These are phyloP conservation scores for Fusarium bulbicola DNA, from an alignment of 2,329 filamentous ascomycete species.

Conservation along the genomic window DNA sequence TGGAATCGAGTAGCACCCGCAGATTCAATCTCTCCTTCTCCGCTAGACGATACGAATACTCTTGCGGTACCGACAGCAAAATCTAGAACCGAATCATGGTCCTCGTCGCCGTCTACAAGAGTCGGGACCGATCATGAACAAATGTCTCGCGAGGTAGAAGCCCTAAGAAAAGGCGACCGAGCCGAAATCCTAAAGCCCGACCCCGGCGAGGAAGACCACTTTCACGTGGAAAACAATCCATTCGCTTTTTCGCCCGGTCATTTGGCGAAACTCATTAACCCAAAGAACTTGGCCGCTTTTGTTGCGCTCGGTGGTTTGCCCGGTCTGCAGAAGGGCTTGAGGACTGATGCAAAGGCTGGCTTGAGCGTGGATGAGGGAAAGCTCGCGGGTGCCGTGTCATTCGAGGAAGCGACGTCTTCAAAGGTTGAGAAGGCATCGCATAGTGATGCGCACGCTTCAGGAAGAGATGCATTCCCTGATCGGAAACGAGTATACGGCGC, in stretches of 20 bases:
- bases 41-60: slow-evolving; percentile 30
- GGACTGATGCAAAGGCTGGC: slow-evolving; percentile 74
- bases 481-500: slow-evolving; percentile 29
- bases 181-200: slow-evolving; percentile 67
- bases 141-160: slow-evolving; percentile 18
- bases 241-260: slow-evolving; percentile 86
- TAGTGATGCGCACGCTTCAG: not conserved
- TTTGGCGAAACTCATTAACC: slow-evolving; percentile 83
- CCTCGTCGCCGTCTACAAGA: slow-evolving; percentile 27
- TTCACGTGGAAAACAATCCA: slow-evolving; percentile 76
- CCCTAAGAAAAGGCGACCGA: slow-evolving; percentile 30
- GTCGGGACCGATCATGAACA: slow-evolving; percentile 33
- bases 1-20: not conserved
- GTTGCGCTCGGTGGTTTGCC: slow-evolving; percentile 77
- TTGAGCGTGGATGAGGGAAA: slow-evolving; percentile 77
- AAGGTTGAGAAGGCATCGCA: not conserved
- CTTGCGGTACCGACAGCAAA: slow-evolving; percentile 23
- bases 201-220: slow-evolving; percentile 76
- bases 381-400: slow-evolving; percentile 70
- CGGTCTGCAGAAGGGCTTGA: slow-evolving; percentile 79
- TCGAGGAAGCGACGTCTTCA: slow-evolving; percentile 66
- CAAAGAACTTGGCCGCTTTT: slow-evolving; percentile 83
- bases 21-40: slow-evolving; percentile 30
- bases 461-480: slow-evolving; percentile 25
- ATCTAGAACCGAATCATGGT: slow-evolving; percentile 31